A percentile compares a stretch with the other conserved stretches of the same genome.
These are phyloP conservation scores for Leptographium wingfieldii DNA, from an alignment of 2,329 filamentous ascomycete species.

Conservation along the genomic window DNA sequence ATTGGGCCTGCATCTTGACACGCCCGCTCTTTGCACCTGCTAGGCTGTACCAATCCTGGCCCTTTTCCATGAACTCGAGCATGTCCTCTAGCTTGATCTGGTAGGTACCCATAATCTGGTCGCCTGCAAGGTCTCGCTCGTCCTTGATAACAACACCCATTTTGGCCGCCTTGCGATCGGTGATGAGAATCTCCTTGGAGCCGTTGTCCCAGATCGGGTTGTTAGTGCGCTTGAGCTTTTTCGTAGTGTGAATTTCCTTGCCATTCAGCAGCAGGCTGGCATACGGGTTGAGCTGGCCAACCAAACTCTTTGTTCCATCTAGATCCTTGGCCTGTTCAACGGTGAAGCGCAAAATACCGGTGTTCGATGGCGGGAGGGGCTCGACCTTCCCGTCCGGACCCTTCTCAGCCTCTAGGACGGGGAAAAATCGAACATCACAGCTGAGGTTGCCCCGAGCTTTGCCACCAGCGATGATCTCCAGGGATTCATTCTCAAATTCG, in stretches of 20 bases:
- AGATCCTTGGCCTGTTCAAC: slow-evolving; percentile 95
- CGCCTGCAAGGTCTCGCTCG: slow-evolving; percentile 70
- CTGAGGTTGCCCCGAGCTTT: slow-evolving; percentile 70
- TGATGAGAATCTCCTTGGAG: slow-evolving; percentile 88
- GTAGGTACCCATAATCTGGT: slow-evolving; percentile 80
- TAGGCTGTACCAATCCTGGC: slow-evolving; percentile 92
- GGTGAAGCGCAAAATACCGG: slow-evolving; percentile 86
- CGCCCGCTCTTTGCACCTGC: slow-evolving; percentile 69
- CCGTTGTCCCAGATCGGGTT: slow-evolving; percentile 93
- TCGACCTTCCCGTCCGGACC: slow-evolving; percentile 65
- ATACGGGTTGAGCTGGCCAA: slow-evolving; percentile 86
- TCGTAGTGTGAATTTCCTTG: slow-evolving; percentile 78
- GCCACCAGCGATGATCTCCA: slow-evolving; percentile 76
- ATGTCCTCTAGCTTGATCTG: slow-evolving; percentile 94
- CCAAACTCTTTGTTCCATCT: slow-evolving; percentile 80
- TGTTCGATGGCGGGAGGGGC: slow-evolving; percentile 77
- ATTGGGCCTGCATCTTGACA: slow-evolving; percentile 81
- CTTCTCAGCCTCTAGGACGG: slow-evolving; percentile 63
- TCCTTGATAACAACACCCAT: slow-evolving; percentile 91
- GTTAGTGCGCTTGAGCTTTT: slow-evolving; percentile 92
- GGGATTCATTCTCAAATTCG: slow-evolving; percentile 69
- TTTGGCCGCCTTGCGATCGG: slow-evolving; percentile 80
- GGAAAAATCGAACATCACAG: slow-evolving; percentile 88
- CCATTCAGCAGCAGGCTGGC: slow-evolving; percentile 80
- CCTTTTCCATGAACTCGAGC: slow-evolving; percentile 79